phyloP scores from a whole-genome alignment of 2,329 filamentous ascomycete species.

The Aspergillus candidus region DNA sequence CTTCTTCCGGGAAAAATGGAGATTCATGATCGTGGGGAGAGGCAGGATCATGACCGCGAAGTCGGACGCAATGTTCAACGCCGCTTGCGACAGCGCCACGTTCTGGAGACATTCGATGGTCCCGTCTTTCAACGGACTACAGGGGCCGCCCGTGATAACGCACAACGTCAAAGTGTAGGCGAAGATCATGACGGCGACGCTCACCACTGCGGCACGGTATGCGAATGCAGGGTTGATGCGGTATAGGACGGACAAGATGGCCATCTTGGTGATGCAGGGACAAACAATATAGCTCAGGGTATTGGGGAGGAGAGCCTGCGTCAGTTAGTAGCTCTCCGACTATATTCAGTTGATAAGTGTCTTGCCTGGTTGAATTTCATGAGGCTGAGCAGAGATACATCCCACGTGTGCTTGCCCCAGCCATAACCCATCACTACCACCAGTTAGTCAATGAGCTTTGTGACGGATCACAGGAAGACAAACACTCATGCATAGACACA shows the following conservation, averaged over 20 bases:
- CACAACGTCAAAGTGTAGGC: conserved; percentile 8
- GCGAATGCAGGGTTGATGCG: conserved; percentile 8
- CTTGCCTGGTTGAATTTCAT: conserved; percentile 7
- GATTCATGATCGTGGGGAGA: conserved; percentile 4
- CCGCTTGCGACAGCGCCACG: conserved; percentile 7
- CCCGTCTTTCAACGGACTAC: conserved; percentile 9
- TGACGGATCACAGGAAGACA: neutral
- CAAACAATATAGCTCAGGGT: conserved; percentile 9
- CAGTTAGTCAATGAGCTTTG: no score
- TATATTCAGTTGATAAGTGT: no score
- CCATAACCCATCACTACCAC: neutral
- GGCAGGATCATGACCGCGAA: conserved; percentile 4
- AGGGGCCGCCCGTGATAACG: conserved; percentile 10
- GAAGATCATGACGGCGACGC: neutral
- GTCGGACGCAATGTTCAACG: conserved; percentile 9
- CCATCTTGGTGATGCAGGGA: conserved; percentile 8
- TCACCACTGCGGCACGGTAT: conserved; percentile 3
- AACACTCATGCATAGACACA: conserved; percentile 7
- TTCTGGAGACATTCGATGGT: conserved; percentile 1
- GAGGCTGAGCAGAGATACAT: conserved; percentile 8
- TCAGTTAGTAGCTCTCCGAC: no score
- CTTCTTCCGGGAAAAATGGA: conserved; percentile 9
- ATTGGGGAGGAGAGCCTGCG: neutral
- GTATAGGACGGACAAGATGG: conserved; percentile 10
- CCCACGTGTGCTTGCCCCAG: conserved; percentile 11